phyloP scores from a whole-genome alignment of 352 stramenopile species.

The Aphanomyces cochlioides region DNA sequence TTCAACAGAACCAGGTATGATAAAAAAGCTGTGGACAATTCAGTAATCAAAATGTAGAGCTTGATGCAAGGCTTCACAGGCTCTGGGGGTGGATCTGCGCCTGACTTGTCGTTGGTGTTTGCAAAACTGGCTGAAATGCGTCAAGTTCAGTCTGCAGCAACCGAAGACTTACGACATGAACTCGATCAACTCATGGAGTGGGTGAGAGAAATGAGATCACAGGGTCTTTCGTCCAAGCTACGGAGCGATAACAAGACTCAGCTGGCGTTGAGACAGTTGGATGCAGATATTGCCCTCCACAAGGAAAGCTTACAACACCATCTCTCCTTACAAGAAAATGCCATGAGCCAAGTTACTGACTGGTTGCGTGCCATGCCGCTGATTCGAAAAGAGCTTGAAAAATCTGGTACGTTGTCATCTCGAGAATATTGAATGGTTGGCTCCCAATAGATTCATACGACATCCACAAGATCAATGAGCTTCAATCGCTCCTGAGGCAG shows the following conservation, averaged over 20 bases:
- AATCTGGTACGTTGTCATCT: slow-evolving; percentile 44
- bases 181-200: slow-evolving; percentile 43
- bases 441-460: background rate
- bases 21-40: too few species aligned
- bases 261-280: slow-evolving; percentile 54
- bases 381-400: slow-evolving; percentile 47
- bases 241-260: slow-evolving; percentile 51
- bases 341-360: slow-evolving; percentile 59
- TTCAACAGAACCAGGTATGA: slow-evolving; percentile 42
- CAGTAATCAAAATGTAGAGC: slow-evolving; percentile 15
- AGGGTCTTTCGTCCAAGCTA: slow-evolving; percentile 55
- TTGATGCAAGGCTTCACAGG: slow-evolving; percentile 17
- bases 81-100: slow-evolving; percentile 24
- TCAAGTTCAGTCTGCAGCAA: slow-evolving; percentile 51
- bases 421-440: background rate
- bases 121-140: slow-evolving; percentile 71
- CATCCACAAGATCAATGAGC: slow-evolving; percentile 8
- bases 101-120: slow-evolving; percentile 78
- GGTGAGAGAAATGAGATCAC: slow-evolving; percentile 46
- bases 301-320: slow-evolving; percentile 70
- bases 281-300: slow-evolving; percentile 51
- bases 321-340: slow-evolving; percentile 60
- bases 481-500: slow-evolving; percentile 15
- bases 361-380: slow-evolving; percentile 58
- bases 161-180: slow-evolving; percentile 52